A percentile compares a stretch with the other conserved stretches of the same genome.
These are phyloP conservation scores for Didymella pomorum DNA, from an alignment of 2,329 filamentous ascomycete species.

Conservation along the genomic window DNA sequence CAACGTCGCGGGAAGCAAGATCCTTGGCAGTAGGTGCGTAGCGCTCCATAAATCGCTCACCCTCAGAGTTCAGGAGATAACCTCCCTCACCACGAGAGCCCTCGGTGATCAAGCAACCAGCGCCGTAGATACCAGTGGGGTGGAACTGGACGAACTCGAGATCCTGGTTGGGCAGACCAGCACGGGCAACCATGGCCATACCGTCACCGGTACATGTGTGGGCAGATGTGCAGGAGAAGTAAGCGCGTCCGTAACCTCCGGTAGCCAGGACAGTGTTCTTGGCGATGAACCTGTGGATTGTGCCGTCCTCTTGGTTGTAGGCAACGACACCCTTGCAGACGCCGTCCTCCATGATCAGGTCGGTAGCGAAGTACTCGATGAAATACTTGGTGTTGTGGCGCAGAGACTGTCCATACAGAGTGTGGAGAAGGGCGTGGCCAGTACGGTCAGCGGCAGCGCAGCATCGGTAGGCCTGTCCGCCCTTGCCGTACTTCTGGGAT, in stretches of 20 bases:
- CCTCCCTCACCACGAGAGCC: slow-evolving; percentile 97
- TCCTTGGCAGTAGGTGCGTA: slow-evolving; percentile 98
- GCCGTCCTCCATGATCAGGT: slow-evolving; percentile 96
- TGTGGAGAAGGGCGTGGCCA: slow-evolving; percentile 96
- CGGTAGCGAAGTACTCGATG: slow-evolving; percentile 97
- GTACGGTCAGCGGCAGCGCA: slow-evolving; percentile 96
- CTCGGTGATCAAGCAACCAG: slow-evolving; percentile 94
- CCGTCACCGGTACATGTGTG: slow-evolving; percentile 99
- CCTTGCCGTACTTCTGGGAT: slow-evolving; percentile 93
- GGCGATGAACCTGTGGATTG: slow-evolving; percentile 93
- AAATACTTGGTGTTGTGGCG: slow-evolving; percentile 99
- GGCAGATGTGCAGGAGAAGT: slow-evolving; percentile 97
- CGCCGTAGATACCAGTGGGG: slow-evolving; percentile 98
- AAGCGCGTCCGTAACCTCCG: slow-evolving; percentile 95
- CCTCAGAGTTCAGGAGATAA: slow-evolving; percentile 96
- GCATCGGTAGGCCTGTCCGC: slow-evolving; percentile 97
- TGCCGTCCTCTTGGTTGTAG: slow-evolving; percentile 99
- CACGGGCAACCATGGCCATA: slow-evolving; percentile 99
- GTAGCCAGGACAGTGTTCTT: slow-evolving; percentile 97
- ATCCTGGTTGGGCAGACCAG: slow-evolving; percentile 98
- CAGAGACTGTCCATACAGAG: slow-evolving; percentile 95
- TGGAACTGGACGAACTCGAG: slow-evolving; percentile 99
- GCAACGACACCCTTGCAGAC: slow-evolving; percentile 96
- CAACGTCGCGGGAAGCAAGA: slow-evolving; percentile 93
- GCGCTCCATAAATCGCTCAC: slow-evolving; percentile 99